Base-by-base conservation (phyloP, 768 basidiomycete genomes). In the Leccinum aurantiacum region DNA sequence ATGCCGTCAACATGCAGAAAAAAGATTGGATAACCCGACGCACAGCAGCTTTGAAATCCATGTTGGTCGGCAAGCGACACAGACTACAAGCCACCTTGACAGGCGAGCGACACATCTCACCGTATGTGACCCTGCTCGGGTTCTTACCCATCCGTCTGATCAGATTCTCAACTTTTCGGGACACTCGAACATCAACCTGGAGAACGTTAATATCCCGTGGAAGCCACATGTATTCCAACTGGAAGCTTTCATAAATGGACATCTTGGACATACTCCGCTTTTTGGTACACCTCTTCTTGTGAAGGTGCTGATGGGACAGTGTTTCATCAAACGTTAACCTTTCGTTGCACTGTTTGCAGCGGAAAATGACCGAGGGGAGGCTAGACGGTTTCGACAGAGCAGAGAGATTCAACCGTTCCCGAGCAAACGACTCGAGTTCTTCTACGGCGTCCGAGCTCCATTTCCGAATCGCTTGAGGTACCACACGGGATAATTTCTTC, bases 381-480 rank as follows among this genome's bases (percentile, higher is more conserved):
- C 13, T 2, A 41, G 57, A 66, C 3, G 51, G 64, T 15, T 62
- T 54, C 24, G 57, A 62, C 9, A n/a, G 29, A 38, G 48, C 29
- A 1, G 54, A 7, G 9, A 60, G 56, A 46, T 7, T 11, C 22
- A 66, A 13, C 33, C 46, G 7, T 33, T 53, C 9, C 19, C 53
- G 61, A 33, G 58, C 55, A n/a, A 57, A 6, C 17, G 53, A 53
- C 25, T 63, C 57, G 13, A 65, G 60, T 53, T 66, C 55, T 24
- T 57, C 37, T 5, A 63, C 60, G 9, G 49, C 61, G 6, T 29
- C 4, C 44, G 54, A 55, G 33, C 65, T 60, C 65, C 65, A 60
- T 41, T 29, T 53, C 37, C 4, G 55, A 19, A 58, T 38, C 6
- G 35, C 46, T 35, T 14, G 47, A 13, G 27, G 56, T 4, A 60